Evolutionary conservation across 225 moss, liverwort and hornwort genomes (phyloP).

Genomic region (Physcomitrellopsis africana): DNA sequence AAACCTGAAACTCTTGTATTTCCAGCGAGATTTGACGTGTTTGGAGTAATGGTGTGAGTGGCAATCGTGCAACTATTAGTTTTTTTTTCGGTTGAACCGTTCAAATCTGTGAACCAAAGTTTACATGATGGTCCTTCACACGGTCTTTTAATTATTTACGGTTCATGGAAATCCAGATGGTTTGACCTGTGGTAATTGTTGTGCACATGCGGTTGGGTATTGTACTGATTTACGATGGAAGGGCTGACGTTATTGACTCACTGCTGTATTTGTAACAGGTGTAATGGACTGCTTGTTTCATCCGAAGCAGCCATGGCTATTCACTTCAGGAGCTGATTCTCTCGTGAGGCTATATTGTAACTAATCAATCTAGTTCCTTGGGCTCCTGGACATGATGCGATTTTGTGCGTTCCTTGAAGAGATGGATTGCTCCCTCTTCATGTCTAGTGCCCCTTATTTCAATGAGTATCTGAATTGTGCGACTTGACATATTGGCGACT

Average conservation of each 20-base stretch:
- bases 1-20: too few relatives aligned
- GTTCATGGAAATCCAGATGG: not conserved
- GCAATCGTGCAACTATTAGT: too few relatives aligned
- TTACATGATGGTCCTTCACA: too few relatives aligned
- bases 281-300: constrained; percentile 87
- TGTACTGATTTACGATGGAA: not conserved
- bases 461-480: not conserved
- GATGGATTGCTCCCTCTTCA: constrained; percentile 18
- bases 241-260: not conserved
- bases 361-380: constrained; percentile 33
- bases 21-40: too few relatives aligned
- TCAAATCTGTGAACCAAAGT: too few relatives aligned
- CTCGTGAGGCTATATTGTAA: constrained; percentile 88
- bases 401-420: constrained; percentile 30
- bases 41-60: too few relatives aligned
- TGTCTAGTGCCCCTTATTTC: not conserved
- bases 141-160: too few relatives aligned
- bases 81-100: too few relatives aligned
- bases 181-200: not conserved
- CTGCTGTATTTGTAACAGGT: constrained; percentile 53
- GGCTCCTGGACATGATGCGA: constrained; percentile 21
- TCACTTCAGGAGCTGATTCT: constrained; percentile 90
- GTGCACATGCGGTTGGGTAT: not conserved
- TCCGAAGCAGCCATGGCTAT: constrained; percentile 93
- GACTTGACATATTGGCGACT: too few relatives aligned